Base-by-base conservation (phyloP, 192 early-diverging fungal genomes). In the Neocallimastix lanati region DNA sequence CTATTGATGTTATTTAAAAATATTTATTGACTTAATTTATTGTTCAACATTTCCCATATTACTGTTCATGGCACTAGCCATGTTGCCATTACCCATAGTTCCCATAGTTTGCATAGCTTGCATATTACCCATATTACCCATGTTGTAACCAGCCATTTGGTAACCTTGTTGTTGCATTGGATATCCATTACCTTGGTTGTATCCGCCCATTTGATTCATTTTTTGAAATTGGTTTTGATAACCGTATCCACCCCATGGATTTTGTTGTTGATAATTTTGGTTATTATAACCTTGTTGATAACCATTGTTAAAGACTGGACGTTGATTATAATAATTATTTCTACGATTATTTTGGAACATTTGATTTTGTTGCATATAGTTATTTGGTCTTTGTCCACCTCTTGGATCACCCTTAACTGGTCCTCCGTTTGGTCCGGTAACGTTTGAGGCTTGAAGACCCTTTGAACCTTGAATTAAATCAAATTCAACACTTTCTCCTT, bases 381-480 rank as follows among this genome's bases (percentile, higher is more conserved):
- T 67, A n/a, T 67, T 67, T 67, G 2, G 50, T 67, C 50, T 67
- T 67, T 67, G 50, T 9, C 50, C 50, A n/a, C 50, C 50, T 67
- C 50, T 67, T 67, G 89, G 91, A 83, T 96, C 94, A 16, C 95
- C 95, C n/a, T 87, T 87, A 76, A 96, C 95, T 81, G 85, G 84
- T 4, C 79, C 79, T 76, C 93, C 92, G 79, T 86, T 82, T 1
- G 93, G 93, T 12, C 94, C 94, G 27, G 93, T 89, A 13, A 95
- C 94, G 40, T 93, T 88, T 14, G 93, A 89, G 2, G 95, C 95
- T 82, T 94, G 93, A 80, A 92, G 83, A 0, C 94, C 95, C 82
- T 96, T 96, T 35, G 91, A 87, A 11, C 95, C 94, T 76, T 88
- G 85, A 87, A 85, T 80, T 15, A 85, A 77, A 79, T 85, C 84